Conservation (phyloP, 164 flowering plant species). For the Magnolia changhungtana region DNA sequence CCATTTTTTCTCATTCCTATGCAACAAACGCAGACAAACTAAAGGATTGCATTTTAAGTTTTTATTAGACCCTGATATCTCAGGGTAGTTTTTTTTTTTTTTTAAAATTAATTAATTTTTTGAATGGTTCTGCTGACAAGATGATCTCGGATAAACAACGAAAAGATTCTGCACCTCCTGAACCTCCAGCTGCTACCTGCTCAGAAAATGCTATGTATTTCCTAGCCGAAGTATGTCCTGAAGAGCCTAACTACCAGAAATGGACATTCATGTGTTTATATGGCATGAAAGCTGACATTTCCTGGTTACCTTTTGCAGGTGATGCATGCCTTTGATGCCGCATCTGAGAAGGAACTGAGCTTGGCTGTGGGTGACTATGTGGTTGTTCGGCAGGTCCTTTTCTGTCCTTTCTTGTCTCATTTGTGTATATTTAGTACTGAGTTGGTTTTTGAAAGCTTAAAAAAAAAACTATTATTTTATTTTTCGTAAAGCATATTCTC, state of each 20-base stretch:
- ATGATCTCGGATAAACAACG: constrained; percentile 87
- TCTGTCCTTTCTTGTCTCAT: too few relatives aligned
- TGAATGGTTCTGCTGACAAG: constrained; percentile 32
- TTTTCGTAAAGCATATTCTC: too few relatives aligned
- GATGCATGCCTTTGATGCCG: constrained; percentile 61
- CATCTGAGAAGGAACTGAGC: constrained; percentile 78
- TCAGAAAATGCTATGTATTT: constrained; percentile 65
- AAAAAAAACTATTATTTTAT: too few relatives aligned
- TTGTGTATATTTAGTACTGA: too few relatives aligned
- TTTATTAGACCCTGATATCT: background rate
- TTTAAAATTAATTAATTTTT: background rate
- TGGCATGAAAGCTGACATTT: background rate
- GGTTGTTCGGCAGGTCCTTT: constrained; percentile 80
- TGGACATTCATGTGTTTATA: background rate
- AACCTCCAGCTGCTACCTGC: constrained; percentile 62
- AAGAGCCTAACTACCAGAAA: background rate
- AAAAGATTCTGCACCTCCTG: constrained; percentile 94
- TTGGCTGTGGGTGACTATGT: constrained; percentile 83
- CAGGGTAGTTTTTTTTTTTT: constrained; percentile 3
- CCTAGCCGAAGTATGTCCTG: constrained; percentile 73
- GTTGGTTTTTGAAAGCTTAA: too few relatives aligned
- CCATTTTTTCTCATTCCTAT: background rate
- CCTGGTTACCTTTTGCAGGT: constrained; percentile 48
- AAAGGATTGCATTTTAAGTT: background rate
- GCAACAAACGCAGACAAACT: background rate